Conservation (phyloP, 2,329 filamentous ascomycete species). For the Clarireedia hainanense region DNA sequence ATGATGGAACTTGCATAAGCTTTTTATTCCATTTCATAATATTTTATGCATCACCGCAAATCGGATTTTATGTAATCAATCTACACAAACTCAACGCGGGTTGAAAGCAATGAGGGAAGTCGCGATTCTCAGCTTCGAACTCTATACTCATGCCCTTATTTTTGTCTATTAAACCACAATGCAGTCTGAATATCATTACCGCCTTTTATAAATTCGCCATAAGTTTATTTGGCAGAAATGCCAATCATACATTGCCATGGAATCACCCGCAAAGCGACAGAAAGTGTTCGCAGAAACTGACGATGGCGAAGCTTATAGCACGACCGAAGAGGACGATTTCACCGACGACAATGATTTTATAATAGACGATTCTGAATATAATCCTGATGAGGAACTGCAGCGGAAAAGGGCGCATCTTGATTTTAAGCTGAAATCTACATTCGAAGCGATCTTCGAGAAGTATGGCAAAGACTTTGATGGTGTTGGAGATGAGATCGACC, state of each 20-base stretch:
- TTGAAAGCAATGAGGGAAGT: background rate
- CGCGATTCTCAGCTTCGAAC: background rate
- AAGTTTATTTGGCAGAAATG: background rate
- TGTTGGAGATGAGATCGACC: constrained; percentile 82
- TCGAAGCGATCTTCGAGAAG: constrained; percentile 84
- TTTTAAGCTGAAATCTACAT: constrained; percentile 67
- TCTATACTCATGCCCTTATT: background rate
- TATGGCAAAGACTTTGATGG: constrained; percentile 77
- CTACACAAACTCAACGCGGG: constrained; percentile 3
- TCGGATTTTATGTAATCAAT: background rate
- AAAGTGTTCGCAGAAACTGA: constrained; percentile 39
- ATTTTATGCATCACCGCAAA: background rate
- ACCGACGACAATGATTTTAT: constrained; percentile 11
- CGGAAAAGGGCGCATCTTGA: constrained; percentile 59
- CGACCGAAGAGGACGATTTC: constrained; percentile 11
- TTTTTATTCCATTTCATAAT: background rate
- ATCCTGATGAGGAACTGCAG: constrained; percentile 50
- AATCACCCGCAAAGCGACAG: constrained; percentile 52
- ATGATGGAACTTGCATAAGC: too few species aligned
- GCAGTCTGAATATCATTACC: too few species aligned
- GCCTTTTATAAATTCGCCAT: too few species aligned
- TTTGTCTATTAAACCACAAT: background rate
- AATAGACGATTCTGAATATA: constrained; percentile 30
- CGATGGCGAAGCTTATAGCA: constrained; percentile 10
- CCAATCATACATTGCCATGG: constrained; percentile 36